Conservation (phyloP, 2,329 filamentous ascomycete genomes). For the Didymella lethalis region DNA sequence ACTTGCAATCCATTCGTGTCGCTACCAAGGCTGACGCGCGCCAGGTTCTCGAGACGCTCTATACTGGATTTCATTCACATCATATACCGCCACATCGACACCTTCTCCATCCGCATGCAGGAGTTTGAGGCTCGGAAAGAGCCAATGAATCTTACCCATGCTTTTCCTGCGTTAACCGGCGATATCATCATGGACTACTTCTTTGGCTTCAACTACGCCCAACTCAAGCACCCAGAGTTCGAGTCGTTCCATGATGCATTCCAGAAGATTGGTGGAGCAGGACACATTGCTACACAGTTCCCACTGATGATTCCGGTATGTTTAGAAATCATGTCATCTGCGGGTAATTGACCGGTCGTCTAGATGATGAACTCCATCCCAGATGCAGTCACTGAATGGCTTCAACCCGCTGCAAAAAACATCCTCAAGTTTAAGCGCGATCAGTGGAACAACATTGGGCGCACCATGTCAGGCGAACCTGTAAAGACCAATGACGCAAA, state of each 20-base stretch:
- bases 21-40: background rate
- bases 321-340: background rate
- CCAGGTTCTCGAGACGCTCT: slow-evolving; percentile 48
- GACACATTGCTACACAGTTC: slow-evolving; percentile 47
- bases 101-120: slow-evolving; percentile 39
- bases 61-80: slow-evolving; percentile 49
- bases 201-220: slow-evolving; percentile 47
- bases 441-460: slow-evolving; percentile 36
- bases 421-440: slow-evolving; percentile 45
- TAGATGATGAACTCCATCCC: slow-evolving; percentile 47
- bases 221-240: slow-evolving; percentile 46
- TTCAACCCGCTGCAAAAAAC: slow-evolving; percentile 44
- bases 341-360: background rate
- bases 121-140: slow-evolving; percentile 43
- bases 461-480: slow-evolving; percentile 39
- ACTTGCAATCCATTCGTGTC: slow-evolving; percentile 5
- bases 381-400: slow-evolving; percentile 39
- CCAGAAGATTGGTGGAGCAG: slow-evolving; percentile 41
- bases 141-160: slow-evolving; percentile 40
- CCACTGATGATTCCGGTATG: slow-evolving; percentile 42
- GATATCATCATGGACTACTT: slow-evolving; percentile 58
- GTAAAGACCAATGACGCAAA: slow-evolving; percentile 45
- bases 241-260: slow-evolving; percentile 48
- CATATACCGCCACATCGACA: slow-evolving; percentile 47
- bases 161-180: slow-evolving; percentile 54